phyloP scores from a whole-genome alignment of 2,329 filamentous ascomycete species.

The Colletotrichum aenigma region DNA sequence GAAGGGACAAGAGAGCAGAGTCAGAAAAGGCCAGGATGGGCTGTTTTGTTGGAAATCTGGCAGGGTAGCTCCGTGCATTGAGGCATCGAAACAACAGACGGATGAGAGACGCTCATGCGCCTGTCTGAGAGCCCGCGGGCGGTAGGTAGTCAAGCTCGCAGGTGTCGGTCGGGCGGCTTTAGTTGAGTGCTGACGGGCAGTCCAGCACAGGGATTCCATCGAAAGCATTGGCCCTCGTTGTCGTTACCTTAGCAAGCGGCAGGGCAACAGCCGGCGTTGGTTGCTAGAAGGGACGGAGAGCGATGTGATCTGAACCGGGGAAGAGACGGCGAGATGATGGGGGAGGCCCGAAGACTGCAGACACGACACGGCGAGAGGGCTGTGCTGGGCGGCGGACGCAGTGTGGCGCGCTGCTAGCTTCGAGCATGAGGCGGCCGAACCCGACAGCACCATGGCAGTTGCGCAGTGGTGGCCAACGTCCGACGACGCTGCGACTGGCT shows the following conservation, averaged over 20 bases:
- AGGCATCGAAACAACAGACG: slow-evolving; percentile 9
- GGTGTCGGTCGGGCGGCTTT: slow-evolving; percentile 3
- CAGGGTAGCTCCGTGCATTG: slow-evolving; percentile 3
- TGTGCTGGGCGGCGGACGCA: neutral
- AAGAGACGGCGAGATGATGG: neutral
- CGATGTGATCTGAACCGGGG: neutral
- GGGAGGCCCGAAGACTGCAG: slow-evolving; percentile 18
- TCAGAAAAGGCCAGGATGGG: neutral
- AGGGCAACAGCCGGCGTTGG: neutral
- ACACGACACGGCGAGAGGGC: slow-evolving; percentile 7
- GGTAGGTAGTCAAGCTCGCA: neutral
- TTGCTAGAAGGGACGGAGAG: neutral
- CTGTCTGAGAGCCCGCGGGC: slow-evolving; percentile 6
- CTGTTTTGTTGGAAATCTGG: neutral
- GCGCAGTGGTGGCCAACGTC: neutral
- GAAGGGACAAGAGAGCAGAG: neutral
- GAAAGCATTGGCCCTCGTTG: neutral
- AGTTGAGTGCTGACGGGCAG: neutral
- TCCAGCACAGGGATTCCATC: neutral
- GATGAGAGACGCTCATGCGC: slow-evolving; percentile 10
- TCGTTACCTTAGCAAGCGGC: neutral
- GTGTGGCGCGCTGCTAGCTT: slow-evolving; percentile 9
- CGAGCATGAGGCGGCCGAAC: neutral
- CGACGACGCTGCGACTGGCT: neutral
- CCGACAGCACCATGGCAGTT: neutral